Base-by-base conservation (phyloP, 2,329 filamentous ascomycete species). In the Pseudogymnoascus sp. region DNA sequence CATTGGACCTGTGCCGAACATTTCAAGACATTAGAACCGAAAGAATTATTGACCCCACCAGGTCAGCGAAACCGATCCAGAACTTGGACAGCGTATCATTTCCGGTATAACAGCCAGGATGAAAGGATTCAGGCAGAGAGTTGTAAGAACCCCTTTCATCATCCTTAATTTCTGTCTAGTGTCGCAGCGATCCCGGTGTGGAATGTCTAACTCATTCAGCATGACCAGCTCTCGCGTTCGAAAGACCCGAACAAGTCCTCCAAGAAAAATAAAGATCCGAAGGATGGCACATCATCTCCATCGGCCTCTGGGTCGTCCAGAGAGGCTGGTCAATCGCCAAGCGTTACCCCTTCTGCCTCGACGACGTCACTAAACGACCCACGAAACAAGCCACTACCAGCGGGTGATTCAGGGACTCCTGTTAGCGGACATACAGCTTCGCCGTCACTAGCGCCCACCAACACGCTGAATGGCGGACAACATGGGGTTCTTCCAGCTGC, bases 101-200 rank as follows among this genome's bases (percentile, higher is more conserved):
- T 21, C 49, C 49, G 49, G 16, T 36, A 56, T 8, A 34, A 36
- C 49, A 56, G 49, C 49, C 78, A 89, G 84, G 79, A 97, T 97
- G 93, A 97, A 96, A 82, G 90, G 91, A 77, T 96, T 97, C 79
- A 90, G 92, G 80, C 91, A 96, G 83, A 91, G 90, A 89, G 92
- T 97, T 83, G 92, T 96, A 86, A 84, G 90, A 67, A 69, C 68
- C 69, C 70, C 68, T 65, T 64, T 69, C 72, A 71, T 66, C 63
- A 65, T 36, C 43, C 28, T 5, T 56, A 3, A 12, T 56, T 56
- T 56, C 1, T 65, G 66, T 68, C 59, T 36, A 37, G 21, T 63
- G 36, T 37, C 12, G 21, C 34, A 62, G 56, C 60, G 34, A 61
- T 31, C 18, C 34, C 28, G 36, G 53, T 61, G 21, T 40, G 31